A percentile compares a stretch with the other conserved stretches of the same genome.
phyloP scores from a whole-genome alignment of 768 basidiomycete genomes.

The Boletus huronensis region DNA sequence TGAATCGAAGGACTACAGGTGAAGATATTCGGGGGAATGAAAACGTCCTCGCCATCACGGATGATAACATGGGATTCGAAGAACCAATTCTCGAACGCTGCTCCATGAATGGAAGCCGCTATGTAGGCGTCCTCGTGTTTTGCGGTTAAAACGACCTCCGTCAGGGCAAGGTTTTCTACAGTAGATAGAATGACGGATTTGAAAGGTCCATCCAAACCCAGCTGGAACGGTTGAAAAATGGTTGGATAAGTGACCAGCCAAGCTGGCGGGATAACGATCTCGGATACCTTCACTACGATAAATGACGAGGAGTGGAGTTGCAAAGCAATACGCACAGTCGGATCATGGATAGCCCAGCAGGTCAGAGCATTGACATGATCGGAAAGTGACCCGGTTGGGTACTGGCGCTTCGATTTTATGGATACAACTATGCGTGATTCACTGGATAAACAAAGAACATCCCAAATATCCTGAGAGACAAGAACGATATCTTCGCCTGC shows the following conservation, averaged over 20 bases:
- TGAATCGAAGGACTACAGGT: conserved; percentile 13
- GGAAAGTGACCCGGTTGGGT: neutral
- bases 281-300: conserved; percentile 33
- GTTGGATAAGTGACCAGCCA: conserved; percentile 38
- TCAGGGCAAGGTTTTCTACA: conserved; percentile 37
- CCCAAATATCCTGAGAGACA: conserved; percentile 35
- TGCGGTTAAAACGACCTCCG: conserved; percentile 51
- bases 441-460: conserved; percentile 15
- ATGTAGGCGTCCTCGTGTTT: conserved; percentile 47
- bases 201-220: neutral
- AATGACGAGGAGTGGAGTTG: neutral
- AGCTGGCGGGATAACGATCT: conserved; percentile 35
- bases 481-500: conserved; percentile 26
- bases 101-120: conserved; percentile 35
- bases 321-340: conserved; percentile 34
- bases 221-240: conserved; percentile 33
- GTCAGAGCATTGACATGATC: conserved; percentile 15
- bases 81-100: conserved; percentile 43
- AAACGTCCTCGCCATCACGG: conserved; percentile 46
- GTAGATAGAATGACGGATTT: conserved; percentile 20
- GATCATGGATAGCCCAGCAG: conserved; percentile 36
- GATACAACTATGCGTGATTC: conserved; percentile 18
- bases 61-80: conserved; percentile 43
- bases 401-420: conserved; percentile 21
- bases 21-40: conserved; percentile 21